Evolutionary conservation across 306 rosid genomes (phyloP).

Genomic region (Benincasa hispida): DNA sequence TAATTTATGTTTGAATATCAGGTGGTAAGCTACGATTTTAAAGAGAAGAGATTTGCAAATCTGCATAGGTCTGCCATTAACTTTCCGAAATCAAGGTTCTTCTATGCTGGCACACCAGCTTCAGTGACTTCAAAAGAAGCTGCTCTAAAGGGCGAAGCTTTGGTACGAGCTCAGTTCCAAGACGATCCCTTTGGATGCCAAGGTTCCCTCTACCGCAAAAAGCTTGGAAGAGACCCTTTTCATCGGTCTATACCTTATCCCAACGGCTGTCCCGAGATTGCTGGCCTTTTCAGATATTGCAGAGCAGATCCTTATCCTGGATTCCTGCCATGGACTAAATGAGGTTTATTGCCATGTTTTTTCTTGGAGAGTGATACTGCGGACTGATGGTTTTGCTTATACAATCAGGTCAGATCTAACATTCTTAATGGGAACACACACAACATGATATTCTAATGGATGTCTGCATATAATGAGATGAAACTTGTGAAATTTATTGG

Average conservation of each 20-base stretch:
- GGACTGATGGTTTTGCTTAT: background rate
- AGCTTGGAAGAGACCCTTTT: conserved; percentile 73
- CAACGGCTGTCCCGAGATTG: conserved; percentile 82
- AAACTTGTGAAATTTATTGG: background rate
- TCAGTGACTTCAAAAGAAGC: conserved; percentile 46
- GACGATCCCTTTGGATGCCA: conserved; percentile 77
- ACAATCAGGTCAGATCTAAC: conserved; percentile 11
- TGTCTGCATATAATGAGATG: background rate
- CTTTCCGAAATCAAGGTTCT: conserved; percentile 80
- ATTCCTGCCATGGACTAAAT: conserved; percentile 52
- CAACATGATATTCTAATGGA: background rate
- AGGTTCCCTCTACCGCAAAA: conserved; percentile 65
- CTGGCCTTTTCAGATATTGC: conserved; percentile 71
- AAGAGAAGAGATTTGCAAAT: conserved; percentile 62
- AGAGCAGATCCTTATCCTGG: conserved; percentile 61
- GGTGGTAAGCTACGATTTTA: conserved; percentile 92
- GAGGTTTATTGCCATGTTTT: background rate
- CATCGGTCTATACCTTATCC: conserved; percentile 91
- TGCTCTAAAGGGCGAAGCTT: conserved; percentile 68
- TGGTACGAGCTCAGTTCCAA: conserved; percentile 66
- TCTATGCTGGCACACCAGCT: conserved; percentile 69
- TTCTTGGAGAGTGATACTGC: background rate
- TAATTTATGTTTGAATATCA: conserved; percentile 16
- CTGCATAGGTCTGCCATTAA: conserved; percentile 84
- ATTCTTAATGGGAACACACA: background rate